Percentiles rank a stretch among this genome's conserved stretches.
Conservation (phyloP, 139 green algal species). For the Chlorella sorokiniana region DNA sequence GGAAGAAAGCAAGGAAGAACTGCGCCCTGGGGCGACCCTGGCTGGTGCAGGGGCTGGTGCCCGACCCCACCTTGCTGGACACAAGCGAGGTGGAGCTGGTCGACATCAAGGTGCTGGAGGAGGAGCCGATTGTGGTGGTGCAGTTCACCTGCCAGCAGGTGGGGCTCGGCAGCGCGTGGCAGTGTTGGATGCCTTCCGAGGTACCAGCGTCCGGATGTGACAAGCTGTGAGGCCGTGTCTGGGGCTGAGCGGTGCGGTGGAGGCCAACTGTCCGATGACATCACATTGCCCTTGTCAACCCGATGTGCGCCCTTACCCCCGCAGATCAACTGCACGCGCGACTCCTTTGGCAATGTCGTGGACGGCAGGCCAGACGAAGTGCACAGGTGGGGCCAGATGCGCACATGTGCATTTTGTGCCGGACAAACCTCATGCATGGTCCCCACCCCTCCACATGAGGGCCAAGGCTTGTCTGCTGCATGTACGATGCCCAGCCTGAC, state of each 20-base stretch:
- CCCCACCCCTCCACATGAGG: no score
- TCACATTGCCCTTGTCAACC: no score
- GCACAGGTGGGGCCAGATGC: conserved; percentile 51
- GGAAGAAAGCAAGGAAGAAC: no score
- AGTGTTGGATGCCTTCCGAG: no score
- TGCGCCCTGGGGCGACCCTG: no score
- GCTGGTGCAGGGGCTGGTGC: conserved; percentile 55
- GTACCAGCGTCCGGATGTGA: conserved; percentile 14
- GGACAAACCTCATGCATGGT: no score
- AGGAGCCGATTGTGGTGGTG: conserved; percentile 86
- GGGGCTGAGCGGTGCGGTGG: background rate
- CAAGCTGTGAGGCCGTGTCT: background rate
- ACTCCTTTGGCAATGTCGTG: conserved; percentile 92
- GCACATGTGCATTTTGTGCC: no score
- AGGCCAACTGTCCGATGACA: no score
- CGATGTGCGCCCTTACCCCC: no score
- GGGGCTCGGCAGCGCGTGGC: background rate
- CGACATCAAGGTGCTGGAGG: conserved; percentile 84
- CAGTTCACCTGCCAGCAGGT: conserved; percentile 41
- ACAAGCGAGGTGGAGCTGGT: conserved; percentile 87
- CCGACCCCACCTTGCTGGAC: conserved; percentile 93
- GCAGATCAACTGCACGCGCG: conserved; percentile 89
- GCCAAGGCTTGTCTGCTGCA: no score
- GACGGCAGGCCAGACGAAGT: conserved; percentile 83
- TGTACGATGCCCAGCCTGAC: no score